Base-by-base conservation (phyloP, 306 rosid genomes). In the Alnus glutinosa region DNA sequence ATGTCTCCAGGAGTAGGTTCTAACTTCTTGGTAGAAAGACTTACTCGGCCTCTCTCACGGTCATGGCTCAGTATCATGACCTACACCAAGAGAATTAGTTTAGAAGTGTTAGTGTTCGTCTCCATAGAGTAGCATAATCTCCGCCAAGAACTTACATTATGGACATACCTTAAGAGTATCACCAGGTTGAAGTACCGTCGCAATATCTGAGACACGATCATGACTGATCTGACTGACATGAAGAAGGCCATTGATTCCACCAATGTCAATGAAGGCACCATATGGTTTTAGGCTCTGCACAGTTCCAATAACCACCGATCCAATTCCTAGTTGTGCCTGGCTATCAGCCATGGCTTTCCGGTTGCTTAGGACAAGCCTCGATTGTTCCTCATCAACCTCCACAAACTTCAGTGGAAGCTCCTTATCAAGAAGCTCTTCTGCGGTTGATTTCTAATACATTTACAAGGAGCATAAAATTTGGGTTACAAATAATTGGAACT, bases 181-280 rank as follows among this genome's bases (percentile, higher is more conserved):
- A 19, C 99, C 97, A 74, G 98, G 97, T 81, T 92, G 97, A 85
- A 95, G 95, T 82, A 91, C 97, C 2, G 95, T 91, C 14, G 83
- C 91, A 80, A 95, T 91, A 82, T 95, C 98, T 46, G 97, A 80
- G 78, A 95, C 92, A 15, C 97, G 92, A 74, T 95, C 97, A 76
- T 95, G 97, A 83, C 98, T 95, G 83, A 95, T 95, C 87, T 95
- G 98, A 89, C 98, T 95, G 76, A 95, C 98, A 55, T 95, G 98
- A 85, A 95, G 98, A 81, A 95, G 98, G 79, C 98, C 98, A 67
- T 90, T 94, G 82, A 94, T 89, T 78, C 98, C 98, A 75, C 98
- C 98, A 84, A 95, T 95, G 79, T 95, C 98, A 62, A 95, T 77
- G 73, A 95, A 95, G 83, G 97, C 98, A 81, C 98, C 99, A 69